phyloP scores from a whole-genome alignment of 805 yeast genomes.

The Metschnikowia hibisci region DNA sequence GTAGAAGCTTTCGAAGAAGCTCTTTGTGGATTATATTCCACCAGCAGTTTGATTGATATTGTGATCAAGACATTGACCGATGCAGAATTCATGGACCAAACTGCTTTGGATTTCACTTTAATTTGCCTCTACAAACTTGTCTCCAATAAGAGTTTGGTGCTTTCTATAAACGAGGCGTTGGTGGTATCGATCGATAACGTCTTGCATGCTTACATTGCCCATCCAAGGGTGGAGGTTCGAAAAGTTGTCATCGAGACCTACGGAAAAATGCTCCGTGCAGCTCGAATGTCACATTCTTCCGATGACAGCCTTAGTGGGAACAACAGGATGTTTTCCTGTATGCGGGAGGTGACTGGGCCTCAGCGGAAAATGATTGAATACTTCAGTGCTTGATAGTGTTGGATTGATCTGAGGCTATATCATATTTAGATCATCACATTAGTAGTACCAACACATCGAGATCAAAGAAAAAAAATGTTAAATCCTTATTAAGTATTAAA shows the following conservation, averaged over 20 bases:
- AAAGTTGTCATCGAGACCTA: conserved; percentile 36
- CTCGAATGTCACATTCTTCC: conserved; percentile 7
- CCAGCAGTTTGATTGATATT: conserved; percentile 18
- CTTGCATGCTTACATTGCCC: conserved; percentile 25
- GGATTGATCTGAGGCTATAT: too few species aligned
- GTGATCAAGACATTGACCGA: conserved; percentile 17
- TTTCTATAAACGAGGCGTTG: conserved; percentile 19
- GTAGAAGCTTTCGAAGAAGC: conserved; percentile 31
- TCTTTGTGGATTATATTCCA: conserved; percentile 25
- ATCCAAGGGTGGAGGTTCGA: conserved; percentile 35
- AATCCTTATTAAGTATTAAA: background rate
- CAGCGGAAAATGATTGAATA: conserved; percentile 47
- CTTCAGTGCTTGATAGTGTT: conserved; percentile 25
- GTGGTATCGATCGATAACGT: conserved; percentile 26
- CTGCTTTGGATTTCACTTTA: conserved; percentile 19
- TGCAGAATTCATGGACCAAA: background rate
- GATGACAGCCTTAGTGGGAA: background rate
- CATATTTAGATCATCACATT: too few species aligned
- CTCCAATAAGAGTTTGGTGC: conserved; percentile 16
- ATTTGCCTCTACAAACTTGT: conserved; percentile 27
- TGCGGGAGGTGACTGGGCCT: conserved; percentile 27
- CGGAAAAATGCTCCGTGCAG: conserved; percentile 29
- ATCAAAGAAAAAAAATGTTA: too few species aligned
- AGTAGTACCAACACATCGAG: too few species aligned
- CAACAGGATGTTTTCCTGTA: background rate